These are phyloP conservation scores for Aspergillus fischeri DNA, from an alignment of 2,329 filamentous ascomycete species.

Conservation along the genomic window DNA sequence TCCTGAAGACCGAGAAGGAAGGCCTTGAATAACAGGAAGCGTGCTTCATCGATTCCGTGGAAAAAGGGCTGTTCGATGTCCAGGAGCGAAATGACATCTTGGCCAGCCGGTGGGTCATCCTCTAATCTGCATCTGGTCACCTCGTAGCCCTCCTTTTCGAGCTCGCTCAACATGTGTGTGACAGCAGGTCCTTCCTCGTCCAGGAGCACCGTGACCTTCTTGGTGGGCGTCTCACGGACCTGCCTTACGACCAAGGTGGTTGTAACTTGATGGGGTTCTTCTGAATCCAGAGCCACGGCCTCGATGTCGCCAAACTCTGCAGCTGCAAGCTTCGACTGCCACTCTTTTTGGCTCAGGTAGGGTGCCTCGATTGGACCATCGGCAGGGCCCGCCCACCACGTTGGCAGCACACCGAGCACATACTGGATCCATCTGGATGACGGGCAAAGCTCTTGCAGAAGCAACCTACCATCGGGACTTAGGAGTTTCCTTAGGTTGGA, in stretches of 20 bases:
- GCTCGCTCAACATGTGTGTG: neutral
- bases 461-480: slow-evolving; percentile 43
- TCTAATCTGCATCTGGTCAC: neutral
- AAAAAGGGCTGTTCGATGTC: neutral
- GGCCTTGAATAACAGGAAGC: neutral
- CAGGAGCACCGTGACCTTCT: neutral
- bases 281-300: neutral
- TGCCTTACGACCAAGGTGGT: neutral
- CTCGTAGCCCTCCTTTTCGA: neutral
- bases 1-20: neutral
- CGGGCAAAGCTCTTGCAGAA: slow-evolving; percentile 40
- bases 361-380: neutral
- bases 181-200: neutral
- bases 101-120: neutral
- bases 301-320: neutral
- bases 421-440: neutral
- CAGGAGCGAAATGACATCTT: neutral
- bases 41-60: neutral
- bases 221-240: neutral
- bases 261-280: neutral
- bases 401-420: neutral
- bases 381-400: neutral
- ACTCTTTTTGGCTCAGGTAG: neutral
- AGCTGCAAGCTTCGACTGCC: neutral
- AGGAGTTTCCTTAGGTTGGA: slow-evolving; percentile 25